phyloP scores from a whole-genome alignment of 768 basidiomycete species.

The Psilocybe subaeruginosa region DNA sequence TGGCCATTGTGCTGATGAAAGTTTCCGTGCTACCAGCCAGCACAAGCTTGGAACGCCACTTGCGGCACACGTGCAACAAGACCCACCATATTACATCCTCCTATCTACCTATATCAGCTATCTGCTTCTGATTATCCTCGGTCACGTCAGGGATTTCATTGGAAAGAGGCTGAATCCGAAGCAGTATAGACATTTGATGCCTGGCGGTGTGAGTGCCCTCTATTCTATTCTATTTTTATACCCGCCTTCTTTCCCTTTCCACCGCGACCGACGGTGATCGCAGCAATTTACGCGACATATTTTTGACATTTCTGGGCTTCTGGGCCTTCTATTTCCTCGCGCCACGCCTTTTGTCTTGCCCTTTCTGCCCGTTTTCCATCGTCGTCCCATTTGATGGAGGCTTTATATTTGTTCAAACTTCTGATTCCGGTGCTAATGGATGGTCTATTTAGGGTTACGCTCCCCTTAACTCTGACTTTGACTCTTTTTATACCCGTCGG shows the following conservation, averaged over 20 bases:
- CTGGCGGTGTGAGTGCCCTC: slow-evolving; percentile 69
- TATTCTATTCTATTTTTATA: slow-evolving; percentile 9
- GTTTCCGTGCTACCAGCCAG: slow-evolving; percentile 68
- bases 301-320: slow-evolving; percentile 1
- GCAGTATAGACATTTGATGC: slow-evolving; percentile 81
- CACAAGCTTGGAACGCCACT: slow-evolving; percentile 57
- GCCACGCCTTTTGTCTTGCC: neutral
- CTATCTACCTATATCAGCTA: slow-evolving; percentile 93
- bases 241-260: slow-evolving; percentile 2
- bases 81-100: slow-evolving; percentile 92
- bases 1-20: slow-evolving; percentile 84
- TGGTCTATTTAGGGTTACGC: slow-evolving; percentile 78
- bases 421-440: slow-evolving; percentile 5
- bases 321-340: neutral
- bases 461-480: slow-evolving; percentile 96
- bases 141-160: slow-evolving; percentile 93
- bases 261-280: slow-evolving; percentile 4
- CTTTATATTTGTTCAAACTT: slow-evolving; percentile 6
- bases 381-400: neutral
- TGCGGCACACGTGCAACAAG: slow-evolving; percentile 64
- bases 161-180: slow-evolving; percentile 79
- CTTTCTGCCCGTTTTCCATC: neutral
- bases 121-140: slow-evolving; percentile 87
- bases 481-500: slow-evolving; percentile 98
- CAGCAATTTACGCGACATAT: neutral